Evolutionary conservation across 345 rosid genomes (phyloP), one percentile per base, ranked within the genome.

Genomic region (Eucalyptus sideroxylon): DNA sequence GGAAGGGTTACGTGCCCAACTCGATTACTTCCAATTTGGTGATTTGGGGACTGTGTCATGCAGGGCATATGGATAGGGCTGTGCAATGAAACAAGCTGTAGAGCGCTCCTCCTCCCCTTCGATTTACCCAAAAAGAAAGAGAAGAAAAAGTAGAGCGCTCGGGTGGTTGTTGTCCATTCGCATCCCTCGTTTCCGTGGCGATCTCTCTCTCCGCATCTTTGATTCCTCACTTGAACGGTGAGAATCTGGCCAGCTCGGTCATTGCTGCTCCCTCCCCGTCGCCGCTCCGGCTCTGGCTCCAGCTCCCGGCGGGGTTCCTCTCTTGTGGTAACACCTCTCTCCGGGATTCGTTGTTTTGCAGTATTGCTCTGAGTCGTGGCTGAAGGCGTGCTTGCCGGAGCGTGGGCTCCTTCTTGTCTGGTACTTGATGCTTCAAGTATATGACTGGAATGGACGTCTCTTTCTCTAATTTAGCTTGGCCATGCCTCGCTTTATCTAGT

Each of bases 1-100:
- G 91, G 88, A 96, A 94, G 91, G 98, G 97, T 80, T 96, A 95
- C 87, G 91, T 91, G 44, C 98, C 98, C 15, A 96, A 96, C 90
- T 91, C 91, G 21, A 94, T 90, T 3, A 95, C 98, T 65, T 97
- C 94, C 89, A 96, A 95, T 88, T 91, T 96, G 91, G 89, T 97
- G 89, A 96, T 96, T 30, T 93, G 99, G 92, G 98, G 99, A 45
- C 6, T 5, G 6, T 40, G 42, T 40, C 98, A 94, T 87, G 94
- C 91, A 30, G 98, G 97, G 86, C 89, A 94, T 90, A 94, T 93
- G 90, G 96, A 89, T 53, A 94, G 94, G 88, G 96, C 98, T 26
- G 72, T 95, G 94, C 4, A 49, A 49, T 49, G 47, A 49, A 13
- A 49, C 50, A 13, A 49, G 16, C 50, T 49, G 50, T 49, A 49